Evolutionary conservation across 192 early-diverging fungal species (phyloP).

Genomic region (Cetraspora pellucida): DNA sequence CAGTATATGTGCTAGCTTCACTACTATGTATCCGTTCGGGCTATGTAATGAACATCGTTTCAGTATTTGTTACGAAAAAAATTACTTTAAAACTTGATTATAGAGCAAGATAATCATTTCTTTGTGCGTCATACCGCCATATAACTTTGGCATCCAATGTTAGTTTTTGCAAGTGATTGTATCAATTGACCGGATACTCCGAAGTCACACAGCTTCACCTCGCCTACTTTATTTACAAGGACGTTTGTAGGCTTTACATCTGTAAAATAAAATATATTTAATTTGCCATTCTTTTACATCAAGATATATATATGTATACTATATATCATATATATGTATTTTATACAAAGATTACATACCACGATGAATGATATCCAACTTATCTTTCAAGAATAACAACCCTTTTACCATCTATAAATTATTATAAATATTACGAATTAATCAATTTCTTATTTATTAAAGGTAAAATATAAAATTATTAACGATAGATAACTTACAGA

Average conservation of each 20-base stretch:
- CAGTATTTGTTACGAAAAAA: neutral
- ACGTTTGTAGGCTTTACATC: conserved; percentile 98
- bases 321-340: neutral
- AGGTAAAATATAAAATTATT: neutral
- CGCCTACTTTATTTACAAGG: conserved; percentile 79
- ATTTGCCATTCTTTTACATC: too few species aligned
- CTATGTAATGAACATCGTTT: conserved; percentile 41
- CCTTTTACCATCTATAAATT: conserved; percentile 73
- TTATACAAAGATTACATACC: conserved; percentile 41
- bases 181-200: conserved; percentile 90
- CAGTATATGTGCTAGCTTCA: conserved; percentile 70
- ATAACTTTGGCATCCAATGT: conserved; percentile 93
- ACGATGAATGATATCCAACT: conserved; percentile 88
- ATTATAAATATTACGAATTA: neutral
- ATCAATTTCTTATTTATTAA: neutral
- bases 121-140: conserved; percentile 72
- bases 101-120: neutral
- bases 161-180: conserved; percentile 89
- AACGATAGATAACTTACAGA: conserved; percentile 53
- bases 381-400: conserved; percentile 83
- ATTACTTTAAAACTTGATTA: too few species aligned
- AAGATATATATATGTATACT: neutral
- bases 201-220: conserved; percentile 97
- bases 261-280: conserved; percentile 33
- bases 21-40: conserved; percentile 82